Base-by-base conservation (phyloP, 2,329 filamentous ascomycete species). In the Fonsecaea monophora region DNA sequence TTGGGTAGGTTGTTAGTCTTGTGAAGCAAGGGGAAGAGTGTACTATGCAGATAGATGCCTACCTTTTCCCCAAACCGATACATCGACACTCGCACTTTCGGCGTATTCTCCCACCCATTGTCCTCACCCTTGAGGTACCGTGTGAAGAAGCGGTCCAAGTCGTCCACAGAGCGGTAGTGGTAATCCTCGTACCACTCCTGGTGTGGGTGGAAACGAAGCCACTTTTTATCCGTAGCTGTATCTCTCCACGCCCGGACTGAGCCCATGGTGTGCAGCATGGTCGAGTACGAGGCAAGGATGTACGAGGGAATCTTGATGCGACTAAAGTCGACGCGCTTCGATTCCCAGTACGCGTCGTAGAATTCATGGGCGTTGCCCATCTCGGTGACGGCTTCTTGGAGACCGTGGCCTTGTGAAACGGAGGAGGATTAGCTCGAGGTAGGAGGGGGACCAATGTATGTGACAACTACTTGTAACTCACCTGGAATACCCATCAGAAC, bases 101-200 rank as follows among this genome's bases (percentile, higher is more conserved):
- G 81, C 0, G 82, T 85, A 12, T 37, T 18, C 45, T 83, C 80
- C 81, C 81, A 85, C 8, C 73, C 79, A 61, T 85, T 85, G 0
- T 81, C 65, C 0, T 74, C 72, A 0, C 74, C 78, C 38, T 80
- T 82, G 10, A 84, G 73, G 64, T 81, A 85, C 2, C 71, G 72
- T 54, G 84, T 81, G 59, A 84, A 84, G 73, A 82, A 85, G 0
- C 68, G 59, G 4, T 74, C 65, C 1, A 84, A 74, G 61, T 84
- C 81, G 0, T 77, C 73, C 4, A 72, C 73, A 0, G 76, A 74
- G n/a, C 79, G 67, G 6, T 75, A 72, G 55, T 71, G 73, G 65
- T 77, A 83, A 1, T 82, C 70, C 60, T 83, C 82, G 64, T 78
- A 79, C 82, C 81, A 83, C 64, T 84, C 82, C 65, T 83, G 81